Percentiles rank a stretch among this genome's conserved stretches.
phyloP scores from a whole-genome alignment of 495 filamentous ascomycete genomes.

The Tuber magnatum region DNA sequence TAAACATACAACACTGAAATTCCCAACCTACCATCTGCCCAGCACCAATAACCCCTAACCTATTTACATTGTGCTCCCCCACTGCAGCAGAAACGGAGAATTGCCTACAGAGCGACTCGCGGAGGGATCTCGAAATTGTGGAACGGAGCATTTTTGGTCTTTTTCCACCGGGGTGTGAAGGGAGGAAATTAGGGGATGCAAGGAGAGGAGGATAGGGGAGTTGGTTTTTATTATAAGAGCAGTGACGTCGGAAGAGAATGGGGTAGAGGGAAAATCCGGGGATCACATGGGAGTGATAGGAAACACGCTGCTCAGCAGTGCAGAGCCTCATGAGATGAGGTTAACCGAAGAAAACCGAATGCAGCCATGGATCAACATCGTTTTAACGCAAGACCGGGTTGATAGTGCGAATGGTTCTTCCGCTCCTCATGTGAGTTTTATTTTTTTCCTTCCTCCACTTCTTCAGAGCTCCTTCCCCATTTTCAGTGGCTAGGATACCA shows the following conservation, averaged over 20 bases:
- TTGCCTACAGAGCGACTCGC: neutral
- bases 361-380: neutral
- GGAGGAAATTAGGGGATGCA: neutral
- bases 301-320: neutral
- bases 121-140: neutral
- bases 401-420: neutral
- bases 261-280: neutral
- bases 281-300: neutral
- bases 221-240: neutral
- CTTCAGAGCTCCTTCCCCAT: neutral
- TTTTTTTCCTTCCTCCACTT: neutral
- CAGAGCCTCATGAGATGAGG: neutral
- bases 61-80: conserved; percentile 59
- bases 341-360: neutral
- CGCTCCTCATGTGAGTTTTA: neutral
- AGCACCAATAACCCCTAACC: conserved; percentile 84
- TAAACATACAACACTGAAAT: neutral
- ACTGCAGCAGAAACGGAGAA: conserved; percentile 9
- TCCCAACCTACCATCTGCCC: conserved; percentile 76
- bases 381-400: neutral
- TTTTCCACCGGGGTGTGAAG: neutral
- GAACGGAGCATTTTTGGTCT: neutral
- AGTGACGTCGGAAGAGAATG: neutral
- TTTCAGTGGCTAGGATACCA: neutral
- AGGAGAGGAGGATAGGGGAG: neutral